A percentile compares a stretch with the other conserved stretches of the same genome.
Evolutionary conservation across 2,329 filamentous ascomycete species (phyloP).

Genomic region (Epichloe amarillans): DNA sequence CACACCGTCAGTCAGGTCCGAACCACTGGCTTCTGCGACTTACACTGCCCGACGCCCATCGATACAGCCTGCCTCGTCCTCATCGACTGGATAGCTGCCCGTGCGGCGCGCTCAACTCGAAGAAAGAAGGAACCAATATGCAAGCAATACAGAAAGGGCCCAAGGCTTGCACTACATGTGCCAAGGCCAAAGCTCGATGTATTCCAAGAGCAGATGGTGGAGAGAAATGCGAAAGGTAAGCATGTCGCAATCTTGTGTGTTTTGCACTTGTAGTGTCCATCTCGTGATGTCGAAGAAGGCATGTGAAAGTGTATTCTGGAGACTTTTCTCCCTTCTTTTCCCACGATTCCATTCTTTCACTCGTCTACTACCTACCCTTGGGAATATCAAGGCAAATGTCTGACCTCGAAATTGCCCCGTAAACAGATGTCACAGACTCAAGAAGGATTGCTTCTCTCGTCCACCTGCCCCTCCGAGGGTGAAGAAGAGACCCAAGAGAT

Average conservation of each 20-base stretch:
- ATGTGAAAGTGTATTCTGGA: neutral
- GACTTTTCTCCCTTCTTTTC: neutral
- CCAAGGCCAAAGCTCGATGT: constrained; percentile 38
- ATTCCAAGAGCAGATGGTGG: constrained; percentile 26
- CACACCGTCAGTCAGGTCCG: neutral
- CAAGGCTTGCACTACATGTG: constrained; percentile 36
- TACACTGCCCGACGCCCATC: neutral
- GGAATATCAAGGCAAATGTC: neutral
- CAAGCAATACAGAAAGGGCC: constrained; percentile 27
- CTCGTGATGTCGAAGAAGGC: neutral
- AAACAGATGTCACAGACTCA: constrained; percentile 32
- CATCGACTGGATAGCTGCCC: neutral
- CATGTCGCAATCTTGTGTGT: neutral
- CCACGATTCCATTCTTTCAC: neutral
- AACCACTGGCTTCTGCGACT: neutral
- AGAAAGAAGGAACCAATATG: constrained; percentile 7
- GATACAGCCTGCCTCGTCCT: neutral
- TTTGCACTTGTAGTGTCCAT: neutral
- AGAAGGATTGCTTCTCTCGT: constrained; percentile 33
- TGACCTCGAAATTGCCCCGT: neutral
- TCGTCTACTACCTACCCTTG: neutral
- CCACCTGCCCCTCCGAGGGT: constrained; percentile 33
- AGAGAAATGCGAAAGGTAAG: constrained; percentile 35
- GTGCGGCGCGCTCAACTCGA: neutral
- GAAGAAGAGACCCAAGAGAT: constrained; percentile 33